Evolutionary conservation across 1,284 basidiomycete species (phyloP).

Genomic region (Agroathelia rolfsii): DNA sequence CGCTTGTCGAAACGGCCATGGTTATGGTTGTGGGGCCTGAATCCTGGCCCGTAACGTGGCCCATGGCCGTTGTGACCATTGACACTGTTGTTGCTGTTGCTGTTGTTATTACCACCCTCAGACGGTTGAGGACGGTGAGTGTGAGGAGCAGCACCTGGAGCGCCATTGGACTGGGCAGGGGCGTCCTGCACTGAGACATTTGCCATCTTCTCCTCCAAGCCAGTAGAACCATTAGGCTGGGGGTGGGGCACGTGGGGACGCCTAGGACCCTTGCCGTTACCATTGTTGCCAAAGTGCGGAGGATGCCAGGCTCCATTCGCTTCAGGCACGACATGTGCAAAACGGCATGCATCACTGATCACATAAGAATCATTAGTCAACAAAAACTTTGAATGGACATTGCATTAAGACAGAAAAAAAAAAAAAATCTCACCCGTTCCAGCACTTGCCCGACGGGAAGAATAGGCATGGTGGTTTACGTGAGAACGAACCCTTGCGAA

Average conservation of each 20-base stretch:
- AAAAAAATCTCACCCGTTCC: slow-evolving; percentile 56
- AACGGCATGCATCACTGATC: slow-evolving; percentile 70
- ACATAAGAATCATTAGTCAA: no score
- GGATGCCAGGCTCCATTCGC: slow-evolving; percentile 28
- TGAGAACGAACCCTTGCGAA: slow-evolving; percentile 50
- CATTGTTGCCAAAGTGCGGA: slow-evolving; percentile 33
- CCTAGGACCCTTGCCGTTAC: slow-evolving; percentile 33
- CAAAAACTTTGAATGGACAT: slow-evolving; percentile 9
- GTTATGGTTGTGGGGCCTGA: slow-evolving; percentile 33
- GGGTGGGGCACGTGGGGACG: slow-evolving; percentile 34
- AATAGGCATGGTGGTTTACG: slow-evolving; percentile 71
- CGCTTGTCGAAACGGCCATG: no score
- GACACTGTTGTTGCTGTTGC: no score
- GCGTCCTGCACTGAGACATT: slow-evolving; percentile 39
- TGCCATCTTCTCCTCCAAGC: slow-evolving; percentile 52
- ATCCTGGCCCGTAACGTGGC: slow-evolving; percentile 26
- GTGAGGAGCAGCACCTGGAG: slow-evolving; percentile 34
- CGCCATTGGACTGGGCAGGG: slow-evolving; percentile 30
- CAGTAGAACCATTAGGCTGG: slow-evolving; percentile 35
- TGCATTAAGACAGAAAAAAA: no score
- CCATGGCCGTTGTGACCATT: no score
- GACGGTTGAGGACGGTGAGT: slow-evolving; percentile 44
- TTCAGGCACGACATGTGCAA: slow-evolving; percentile 68
- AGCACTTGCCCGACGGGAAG: slow-evolving; percentile 74
- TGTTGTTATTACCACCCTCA: slow-evolving; percentile 35